phyloP scores from a whole-genome alignment of 1,139 yeast genomes.

The Yamadazyma siamensis region DNA sequence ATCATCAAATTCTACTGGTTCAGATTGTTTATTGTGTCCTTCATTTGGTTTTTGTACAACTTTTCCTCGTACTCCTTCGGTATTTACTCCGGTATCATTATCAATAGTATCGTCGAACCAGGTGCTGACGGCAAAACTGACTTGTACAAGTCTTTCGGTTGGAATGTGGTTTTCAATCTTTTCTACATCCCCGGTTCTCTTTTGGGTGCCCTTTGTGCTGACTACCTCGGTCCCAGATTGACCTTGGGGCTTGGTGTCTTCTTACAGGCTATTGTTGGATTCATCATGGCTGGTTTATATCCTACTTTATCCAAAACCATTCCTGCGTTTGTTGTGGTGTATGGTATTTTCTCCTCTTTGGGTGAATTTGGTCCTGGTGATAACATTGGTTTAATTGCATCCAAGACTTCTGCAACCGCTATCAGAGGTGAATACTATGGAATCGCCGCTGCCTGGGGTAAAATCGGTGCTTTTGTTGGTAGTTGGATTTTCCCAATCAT shows the following conservation, averaged over 20 bases:
- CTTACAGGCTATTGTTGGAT: constrained; percentile 79
- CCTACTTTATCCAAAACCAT: constrained; percentile 52
- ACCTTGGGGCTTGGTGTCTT: constrained; percentile 68
- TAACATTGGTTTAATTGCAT: constrained; percentile 81
- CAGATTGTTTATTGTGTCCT: constrained; percentile 64
- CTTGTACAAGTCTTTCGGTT: constrained; percentile 77
- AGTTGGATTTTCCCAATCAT: constrained; percentile 83
- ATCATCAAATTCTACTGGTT: constrained; percentile 83
- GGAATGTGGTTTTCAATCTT: constrained; percentile 86
- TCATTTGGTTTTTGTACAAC: constrained; percentile 90
- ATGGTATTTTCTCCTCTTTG: constrained; percentile 78
- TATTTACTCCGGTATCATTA: constrained; percentile 69
- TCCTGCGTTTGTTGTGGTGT: constrained; percentile 79
- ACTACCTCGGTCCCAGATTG: constrained; percentile 83
- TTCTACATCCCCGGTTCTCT: constrained; percentile 90
- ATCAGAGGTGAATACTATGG: constrained; percentile 91
- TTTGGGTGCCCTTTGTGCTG: constrained; percentile 79
- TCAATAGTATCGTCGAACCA: constrained; percentile 53
- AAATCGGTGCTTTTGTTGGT: constrained; percentile 90
- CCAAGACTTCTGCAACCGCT: constrained; percentile 83
- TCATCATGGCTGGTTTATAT: constrained; percentile 75
- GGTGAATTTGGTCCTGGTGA: constrained; percentile 98
- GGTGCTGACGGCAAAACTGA: constrained; percentile 36
- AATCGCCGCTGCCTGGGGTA: constrained; percentile 87
- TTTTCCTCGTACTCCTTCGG: constrained; percentile 87